Percentiles rank a stretch among this genome's conserved stretches.
phyloP scores from a whole-genome alignment of 129 eudicot species.

The Flaveria sonorensis region DNA sequence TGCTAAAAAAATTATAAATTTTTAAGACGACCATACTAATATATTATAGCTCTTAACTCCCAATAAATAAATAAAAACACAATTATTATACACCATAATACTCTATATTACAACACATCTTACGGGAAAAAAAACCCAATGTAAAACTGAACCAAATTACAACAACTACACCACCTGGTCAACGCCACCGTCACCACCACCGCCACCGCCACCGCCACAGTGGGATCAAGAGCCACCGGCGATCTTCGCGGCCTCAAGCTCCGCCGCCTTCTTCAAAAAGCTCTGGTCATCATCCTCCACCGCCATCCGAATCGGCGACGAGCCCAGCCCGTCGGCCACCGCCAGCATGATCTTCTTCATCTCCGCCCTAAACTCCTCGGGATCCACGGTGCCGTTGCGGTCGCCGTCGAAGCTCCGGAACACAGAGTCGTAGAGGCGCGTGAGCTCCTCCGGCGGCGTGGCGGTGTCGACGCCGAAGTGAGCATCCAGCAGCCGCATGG shows the following conservation, averaged over 20 bases:
- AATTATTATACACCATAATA: too few species aligned
- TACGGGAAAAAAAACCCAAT: too few species aligned
- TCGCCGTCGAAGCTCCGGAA: conserved; percentile 61
- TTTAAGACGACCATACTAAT: too few species aligned
- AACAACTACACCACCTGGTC: background rate
- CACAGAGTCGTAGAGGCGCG: conserved; percentile 63
- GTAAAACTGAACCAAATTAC: background rate
- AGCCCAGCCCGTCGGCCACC: conserved; percentile 84
- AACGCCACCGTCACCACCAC: too few species aligned
- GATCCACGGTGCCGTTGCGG: conserved; percentile 60
- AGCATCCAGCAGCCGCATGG: conserved; percentile 61
- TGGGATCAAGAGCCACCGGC: conserved; percentile 13
- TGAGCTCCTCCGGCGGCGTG: conserved; percentile 64
- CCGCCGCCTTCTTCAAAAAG: conserved; percentile 73
- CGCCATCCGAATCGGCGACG: conserved; percentile 83
- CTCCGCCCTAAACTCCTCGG: conserved; percentile 66
- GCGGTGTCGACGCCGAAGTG: conserved; percentile 77
- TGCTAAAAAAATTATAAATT: too few species aligned
- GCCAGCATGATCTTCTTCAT: conserved; percentile 85
- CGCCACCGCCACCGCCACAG: background rate
- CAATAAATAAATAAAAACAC: too few species aligned
- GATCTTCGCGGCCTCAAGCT: conserved; percentile 67
- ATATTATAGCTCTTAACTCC: too few species aligned
- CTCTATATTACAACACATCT: too few species aligned
- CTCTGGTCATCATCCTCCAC: conserved; percentile 69